A percentile compares a stretch with the other conserved stretches of the same genome.
Conservation (phyloP, 129 eudicot genomes). For the Artemisia annua region DNA sequence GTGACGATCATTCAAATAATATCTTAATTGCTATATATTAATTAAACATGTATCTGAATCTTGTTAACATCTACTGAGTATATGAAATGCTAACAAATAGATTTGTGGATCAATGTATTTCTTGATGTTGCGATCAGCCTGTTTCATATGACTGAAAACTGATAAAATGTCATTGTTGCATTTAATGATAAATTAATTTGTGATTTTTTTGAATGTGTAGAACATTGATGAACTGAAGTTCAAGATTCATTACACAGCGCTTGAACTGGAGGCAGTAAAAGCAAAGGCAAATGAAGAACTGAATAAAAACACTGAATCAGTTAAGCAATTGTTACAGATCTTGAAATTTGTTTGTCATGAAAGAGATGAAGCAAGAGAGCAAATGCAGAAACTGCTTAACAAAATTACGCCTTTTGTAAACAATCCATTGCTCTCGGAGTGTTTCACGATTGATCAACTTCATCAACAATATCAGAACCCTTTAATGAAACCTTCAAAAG, state of each 20-base stretch:
- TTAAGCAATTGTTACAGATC: slow-evolving; percentile 52
- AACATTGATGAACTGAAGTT: slow-evolving; percentile 61
- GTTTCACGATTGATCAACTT: slow-evolving; percentile 16
- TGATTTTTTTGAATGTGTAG: slow-evolving; percentile 25
- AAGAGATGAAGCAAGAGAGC: slow-evolving; percentile 87
- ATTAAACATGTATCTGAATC: too few species aligned
- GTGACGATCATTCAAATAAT: too few species aligned
- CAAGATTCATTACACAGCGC: slow-evolving; percentile 52
- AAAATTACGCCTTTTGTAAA: slow-evolving; percentile 30
- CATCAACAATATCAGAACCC: slow-evolving; percentile 28
- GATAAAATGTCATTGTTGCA: background rate
- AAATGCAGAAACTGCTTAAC: slow-evolving; percentile 53
- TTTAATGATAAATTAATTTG: background rate
- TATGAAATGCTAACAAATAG: too few species aligned
- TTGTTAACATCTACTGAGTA: too few species aligned
- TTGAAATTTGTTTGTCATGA: slow-evolving; percentile 61
- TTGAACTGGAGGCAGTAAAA: slow-evolving; percentile 59
- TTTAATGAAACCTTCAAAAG: slow-evolving; percentile 37
- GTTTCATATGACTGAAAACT: too few species aligned
- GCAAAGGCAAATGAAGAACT: slow-evolving; percentile 61
- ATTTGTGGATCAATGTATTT: too few species aligned
- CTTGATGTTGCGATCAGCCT: too few species aligned
- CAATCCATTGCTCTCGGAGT: background rate
- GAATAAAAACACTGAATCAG: slow-evolving; percentile 49
- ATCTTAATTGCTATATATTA: too few species aligned